Conservation (phyloP, 805 yeast species). For the Maudiozyma bulderi region DNA sequence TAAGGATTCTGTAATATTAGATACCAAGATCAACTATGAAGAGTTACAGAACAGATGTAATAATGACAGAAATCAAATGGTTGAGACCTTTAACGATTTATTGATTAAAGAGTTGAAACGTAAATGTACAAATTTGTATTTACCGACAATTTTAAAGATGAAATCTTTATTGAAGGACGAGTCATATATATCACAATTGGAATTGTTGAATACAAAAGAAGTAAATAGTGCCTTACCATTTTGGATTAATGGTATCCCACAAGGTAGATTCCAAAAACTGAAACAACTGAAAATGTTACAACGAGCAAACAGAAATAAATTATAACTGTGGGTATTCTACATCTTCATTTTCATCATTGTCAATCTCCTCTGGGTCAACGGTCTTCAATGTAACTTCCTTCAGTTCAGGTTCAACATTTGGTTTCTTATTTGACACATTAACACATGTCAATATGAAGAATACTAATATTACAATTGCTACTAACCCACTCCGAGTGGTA, state of each 20-base stretch:
- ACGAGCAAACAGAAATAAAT: background rate
- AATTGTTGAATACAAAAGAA: constrained; percentile 53
- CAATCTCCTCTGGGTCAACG: background rate
- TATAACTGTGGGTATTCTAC: background rate
- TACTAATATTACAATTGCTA: constrained; percentile 61
- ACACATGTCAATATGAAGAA: constrained; percentile 50
- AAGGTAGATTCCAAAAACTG: constrained; percentile 49
- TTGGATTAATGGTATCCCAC: constrained; percentile 71
- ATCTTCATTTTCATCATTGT: background rate
- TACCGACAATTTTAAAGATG: constrained; percentile 36
- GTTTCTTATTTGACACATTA: constrained; percentile 29
- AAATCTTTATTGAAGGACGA: constrained; percentile 32
- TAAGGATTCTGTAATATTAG: constrained; percentile 27
- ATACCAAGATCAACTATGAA: background rate
- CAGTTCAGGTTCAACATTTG: background rate
- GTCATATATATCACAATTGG: constrained; percentile 24
- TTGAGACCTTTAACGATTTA: constrained; percentile 39
- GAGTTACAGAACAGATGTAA: constrained; percentile 34
- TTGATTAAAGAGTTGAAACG: constrained; percentile 34
- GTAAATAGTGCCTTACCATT: constrained; percentile 56
- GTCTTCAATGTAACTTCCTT: background rate
- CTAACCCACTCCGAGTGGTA: constrained; percentile 77
- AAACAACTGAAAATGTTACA: constrained; percentile 39
- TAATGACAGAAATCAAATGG: constrained; percentile 19
- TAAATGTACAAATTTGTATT: constrained; percentile 30